These are phyloP conservation scores for Kluyveromyces marxianus DNA, from an alignment of 1,139 yeast genomes.

Conservation along the genomic window DNA sequence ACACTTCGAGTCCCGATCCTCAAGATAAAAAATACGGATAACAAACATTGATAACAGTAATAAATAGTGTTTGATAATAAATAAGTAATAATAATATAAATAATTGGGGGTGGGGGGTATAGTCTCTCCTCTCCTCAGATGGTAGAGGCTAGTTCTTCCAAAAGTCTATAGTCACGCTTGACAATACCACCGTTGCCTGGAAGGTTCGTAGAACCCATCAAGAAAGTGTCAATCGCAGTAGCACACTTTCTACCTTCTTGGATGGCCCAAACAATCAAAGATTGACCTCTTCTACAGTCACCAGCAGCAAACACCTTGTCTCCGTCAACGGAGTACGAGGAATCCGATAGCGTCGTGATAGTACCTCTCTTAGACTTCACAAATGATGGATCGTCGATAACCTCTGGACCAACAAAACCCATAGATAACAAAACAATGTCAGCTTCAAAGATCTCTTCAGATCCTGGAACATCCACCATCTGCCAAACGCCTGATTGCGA, in stretches of 20 bases:
- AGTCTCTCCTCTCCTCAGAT: conserved; percentile 9
- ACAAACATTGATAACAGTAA: too few species aligned
- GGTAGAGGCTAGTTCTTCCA: conserved; percentile 64
- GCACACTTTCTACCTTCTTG: conserved; percentile 99
- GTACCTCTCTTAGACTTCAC: conserved; percentile 82
- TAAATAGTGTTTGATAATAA: too few species aligned
- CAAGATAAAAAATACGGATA: too few species aligned
- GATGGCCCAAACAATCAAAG: conserved; percentile 97
- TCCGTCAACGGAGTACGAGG: conserved; percentile 62
- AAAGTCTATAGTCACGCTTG: conserved; percentile 66
- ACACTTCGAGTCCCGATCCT: too few species aligned
- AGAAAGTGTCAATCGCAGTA: conserved; percentile 74
- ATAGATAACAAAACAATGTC: conserved; percentile 88
- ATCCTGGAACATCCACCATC: conserved; percentile 94
- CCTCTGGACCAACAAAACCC: conserved; percentile 97
- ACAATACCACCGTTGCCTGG: conserved; percentile 94
- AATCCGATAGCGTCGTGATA: conserved; percentile 58
- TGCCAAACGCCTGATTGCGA: conserved; percentile 97
- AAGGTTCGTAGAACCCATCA: conserved; percentile 72
- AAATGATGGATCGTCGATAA: conserved; percentile 62
- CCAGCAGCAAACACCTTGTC: conserved; percentile 88
- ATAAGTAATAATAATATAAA: too few species aligned
- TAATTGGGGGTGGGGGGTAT: too few species aligned
- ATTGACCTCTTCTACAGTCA: conserved; percentile 98
- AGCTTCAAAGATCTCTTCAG: conserved; percentile 91